Evolutionary conservation across 257 asterid species (phyloP).

Genomic region (Cynanchum wilfordii): DNA sequence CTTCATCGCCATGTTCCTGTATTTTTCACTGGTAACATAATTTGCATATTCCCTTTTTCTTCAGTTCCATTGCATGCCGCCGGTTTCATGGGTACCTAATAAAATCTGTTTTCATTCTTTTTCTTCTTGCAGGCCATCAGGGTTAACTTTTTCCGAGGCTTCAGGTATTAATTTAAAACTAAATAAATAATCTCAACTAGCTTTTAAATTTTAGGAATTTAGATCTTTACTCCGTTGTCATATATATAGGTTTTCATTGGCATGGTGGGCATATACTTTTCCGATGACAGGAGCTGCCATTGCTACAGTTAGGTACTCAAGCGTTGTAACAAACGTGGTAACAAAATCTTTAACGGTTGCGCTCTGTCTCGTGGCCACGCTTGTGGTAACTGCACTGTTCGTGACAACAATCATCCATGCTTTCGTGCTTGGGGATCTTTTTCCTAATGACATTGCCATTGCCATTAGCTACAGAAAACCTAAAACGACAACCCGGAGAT

Average conservation of each 20-base stretch:
- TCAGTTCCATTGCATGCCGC: too few species aligned
- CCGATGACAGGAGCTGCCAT: constrained; percentile 85
- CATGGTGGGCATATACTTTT: constrained; percentile 97
- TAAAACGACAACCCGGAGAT: constrained; percentile 23
- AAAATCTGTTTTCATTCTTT: neutral
- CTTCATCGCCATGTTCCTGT: constrained; percentile 86
- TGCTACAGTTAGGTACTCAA: constrained; percentile 61
- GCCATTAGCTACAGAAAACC: constrained; percentile 55
- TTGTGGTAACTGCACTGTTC: constrained; percentile 49
- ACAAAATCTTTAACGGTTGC: constrained; percentile 35
- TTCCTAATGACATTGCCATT: constrained; percentile 76
- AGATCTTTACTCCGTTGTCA: neutral
- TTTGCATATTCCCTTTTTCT: too few species aligned
- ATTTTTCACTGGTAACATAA: constrained; percentile 56
- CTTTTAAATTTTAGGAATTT: too few species aligned
- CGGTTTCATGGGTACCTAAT: constrained; percentile 7
- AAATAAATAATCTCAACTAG: neutral
- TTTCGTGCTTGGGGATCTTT: constrained; percentile 57
- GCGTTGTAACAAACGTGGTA: constrained; percentile 30
- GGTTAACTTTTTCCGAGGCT: constrained; percentile 77
- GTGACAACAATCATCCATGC: constrained; percentile 65
- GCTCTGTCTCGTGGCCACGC: constrained; percentile 51
- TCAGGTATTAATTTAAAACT: constrained; percentile 33
- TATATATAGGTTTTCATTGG: constrained; percentile 49
- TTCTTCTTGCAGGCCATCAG: constrained; percentile 60